These are phyloP conservation scores for Macaranga tanarius DNA, from an alignment of 441 rosid genomes.

Conservation along the genomic window DNA sequence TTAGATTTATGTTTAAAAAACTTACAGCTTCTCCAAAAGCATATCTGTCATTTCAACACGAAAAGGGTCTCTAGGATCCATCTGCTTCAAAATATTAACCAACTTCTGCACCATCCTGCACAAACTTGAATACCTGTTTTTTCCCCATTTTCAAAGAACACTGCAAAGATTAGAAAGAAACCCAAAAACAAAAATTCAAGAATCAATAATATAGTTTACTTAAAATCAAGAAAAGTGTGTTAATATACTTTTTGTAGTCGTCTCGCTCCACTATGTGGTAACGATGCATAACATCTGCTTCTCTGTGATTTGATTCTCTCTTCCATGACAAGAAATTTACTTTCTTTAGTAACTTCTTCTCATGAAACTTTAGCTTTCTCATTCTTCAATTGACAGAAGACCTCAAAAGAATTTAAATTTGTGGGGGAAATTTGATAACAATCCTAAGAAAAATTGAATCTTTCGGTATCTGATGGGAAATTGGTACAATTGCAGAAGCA, in stretches of 20 bases:
- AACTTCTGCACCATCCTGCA: slow-evolving; percentile 88
- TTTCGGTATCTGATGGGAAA: too few species aligned
- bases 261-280: slow-evolving; percentile 73
- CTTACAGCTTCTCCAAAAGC: slow-evolving; percentile 88
- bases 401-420: too few species aligned
- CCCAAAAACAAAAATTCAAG: not conserved
- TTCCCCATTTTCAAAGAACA: not conserved
- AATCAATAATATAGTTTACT: too few species aligned
- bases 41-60: slow-evolving; percentile 78
- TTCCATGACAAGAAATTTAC: slow-evolving; percentile 78
- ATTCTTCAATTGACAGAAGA: slow-evolving; percentile 24
- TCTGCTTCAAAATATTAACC: slow-evolving; percentile 75
- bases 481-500: too few species aligned
- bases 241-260: slow-evolving; percentile 77
- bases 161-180: not conserved
- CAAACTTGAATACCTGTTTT: slow-evolving; percentile 61
- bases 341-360: slow-evolving; percentile 73
- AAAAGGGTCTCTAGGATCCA: slow-evolving; percentile 73
- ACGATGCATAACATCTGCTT: slow-evolving; percentile 55
- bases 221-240: too few species aligned
- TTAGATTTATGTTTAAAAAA: not conserved
- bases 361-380: slow-evolving; percentile 77
- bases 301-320: slow-evolving; percentile 77
- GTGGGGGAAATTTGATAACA: not conserved
- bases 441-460: not conserved